A percentile compares a stretch with the other conserved stretches of the same genome.
phyloP scores from a whole-genome alignment of 441 rosid genomes.

The Adansonia gregorii region DNA sequence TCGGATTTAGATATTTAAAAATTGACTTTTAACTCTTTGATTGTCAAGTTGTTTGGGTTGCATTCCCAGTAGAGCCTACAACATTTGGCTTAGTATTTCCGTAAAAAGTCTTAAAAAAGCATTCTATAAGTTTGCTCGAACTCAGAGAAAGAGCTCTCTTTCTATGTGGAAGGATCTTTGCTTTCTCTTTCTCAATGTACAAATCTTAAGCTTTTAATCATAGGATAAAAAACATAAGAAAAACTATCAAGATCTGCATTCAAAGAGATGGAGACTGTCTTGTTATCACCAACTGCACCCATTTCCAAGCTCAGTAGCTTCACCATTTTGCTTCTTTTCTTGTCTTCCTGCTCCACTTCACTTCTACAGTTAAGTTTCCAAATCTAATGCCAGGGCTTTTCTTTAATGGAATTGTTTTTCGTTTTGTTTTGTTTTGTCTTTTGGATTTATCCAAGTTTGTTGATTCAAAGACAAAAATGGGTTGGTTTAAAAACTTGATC shows the following conservation, averaged over 20 bases:
- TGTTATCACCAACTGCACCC: conserved; percentile 38
- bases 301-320: conserved; percentile 45
- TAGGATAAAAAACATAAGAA: background rate
- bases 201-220: conserved; percentile 40
- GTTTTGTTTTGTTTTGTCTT: background rate
- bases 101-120: too few species aligned
- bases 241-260: conserved; percentile 33
- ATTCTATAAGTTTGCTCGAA: too few species aligned
- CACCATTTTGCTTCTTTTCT: conserved; percentile 43
- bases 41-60: too few species aligned
- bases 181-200: conserved; percentile 23
- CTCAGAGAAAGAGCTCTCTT: conserved; percentile 11
- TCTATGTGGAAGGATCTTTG: conserved; percentile 31
- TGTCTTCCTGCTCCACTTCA: conserved; percentile 65
- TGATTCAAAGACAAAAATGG: background rate
- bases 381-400: conserved; percentile 23
- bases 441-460: background rate
- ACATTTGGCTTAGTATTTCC: too few species aligned
- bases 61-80: too few species aligned
- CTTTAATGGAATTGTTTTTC: background rate
- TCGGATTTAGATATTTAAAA: too few species aligned
- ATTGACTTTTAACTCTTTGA: too few species aligned
- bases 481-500: conserved; percentile 28
- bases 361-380: conserved; percentile 58
- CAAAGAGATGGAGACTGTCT: conserved; percentile 48